A percentile compares a stretch with the other conserved stretches of the same genome.
phyloP scores from a whole-genome alignment of 345 rosid genomes.

The Zanthoxylum bungeanum region DNA sequence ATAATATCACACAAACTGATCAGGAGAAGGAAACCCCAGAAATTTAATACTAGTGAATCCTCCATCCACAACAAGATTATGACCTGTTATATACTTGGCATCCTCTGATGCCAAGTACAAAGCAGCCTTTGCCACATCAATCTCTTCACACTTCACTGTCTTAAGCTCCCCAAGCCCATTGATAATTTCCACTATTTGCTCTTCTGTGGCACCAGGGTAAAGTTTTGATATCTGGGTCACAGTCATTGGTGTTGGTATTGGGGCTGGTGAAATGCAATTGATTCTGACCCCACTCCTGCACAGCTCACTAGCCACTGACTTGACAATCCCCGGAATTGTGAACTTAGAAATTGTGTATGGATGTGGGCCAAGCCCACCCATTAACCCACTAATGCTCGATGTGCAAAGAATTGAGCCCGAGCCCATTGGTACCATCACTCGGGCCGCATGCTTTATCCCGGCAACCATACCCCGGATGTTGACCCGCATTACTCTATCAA shows the following conservation, averaged over 20 bases:
- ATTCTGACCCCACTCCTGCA: conserved; percentile 56
- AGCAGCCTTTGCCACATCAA: conserved; percentile 76
- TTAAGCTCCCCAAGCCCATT: conserved; percentile 61
- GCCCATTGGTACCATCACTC: conserved; percentile 65
- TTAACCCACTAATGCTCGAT: conserved; percentile 57
- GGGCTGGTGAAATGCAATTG: conserved; percentile 74
- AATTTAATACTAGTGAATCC: conserved; percentile 69
- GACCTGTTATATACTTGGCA: conserved; percentile 69
- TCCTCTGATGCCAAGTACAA: conserved; percentile 70
- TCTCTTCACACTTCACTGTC: conserved; percentile 61
- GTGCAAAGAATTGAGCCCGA: conserved; percentile 72
- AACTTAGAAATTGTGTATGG: conserved; percentile 64
- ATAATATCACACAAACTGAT: conserved; percentile 23
- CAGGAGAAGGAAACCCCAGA: conserved; percentile 48
- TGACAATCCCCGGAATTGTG: conserved; percentile 61
- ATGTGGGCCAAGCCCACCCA: conserved; percentile 79
- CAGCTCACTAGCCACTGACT: conserved; percentile 60
- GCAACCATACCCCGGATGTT: conserved; percentile 56
- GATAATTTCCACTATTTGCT: conserved; percentile 45
- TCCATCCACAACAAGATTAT: conserved; percentile 79
- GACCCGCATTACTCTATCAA: conserved; percentile 61
- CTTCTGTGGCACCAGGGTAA: conserved; percentile 29
- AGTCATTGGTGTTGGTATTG: conserved; percentile 52
- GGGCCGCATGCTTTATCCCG: conserved; percentile 76
- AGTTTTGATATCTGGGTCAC: conserved; percentile 41